phyloP scores from a whole-genome alignment of 768 basidiomycete genomes.

The Phallus indusiatus region DNA sequence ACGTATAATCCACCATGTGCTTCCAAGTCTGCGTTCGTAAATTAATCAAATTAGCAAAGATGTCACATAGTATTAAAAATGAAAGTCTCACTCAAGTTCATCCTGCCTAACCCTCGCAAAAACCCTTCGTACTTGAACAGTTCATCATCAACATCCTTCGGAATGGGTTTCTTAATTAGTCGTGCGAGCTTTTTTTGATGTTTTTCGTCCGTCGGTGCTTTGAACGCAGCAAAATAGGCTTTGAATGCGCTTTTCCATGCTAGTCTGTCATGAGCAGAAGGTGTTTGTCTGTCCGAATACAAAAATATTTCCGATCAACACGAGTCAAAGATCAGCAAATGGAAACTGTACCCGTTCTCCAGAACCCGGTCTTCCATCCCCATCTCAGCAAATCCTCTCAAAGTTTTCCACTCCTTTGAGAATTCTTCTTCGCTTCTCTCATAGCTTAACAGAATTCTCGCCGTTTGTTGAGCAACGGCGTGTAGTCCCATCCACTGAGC shows the following conservation, averaged over 20 bases:
- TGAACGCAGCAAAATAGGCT: constrained; percentile 53
- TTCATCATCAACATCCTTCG: constrained; percentile 40
- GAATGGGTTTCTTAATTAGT: constrained; percentile 37
- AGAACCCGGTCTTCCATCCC: constrained; percentile 64
- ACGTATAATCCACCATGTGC: constrained; percentile 80
- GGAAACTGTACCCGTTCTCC: constrained; percentile 35
- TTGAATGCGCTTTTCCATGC: constrained; percentile 61
- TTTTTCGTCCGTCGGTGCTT: constrained; percentile 36
- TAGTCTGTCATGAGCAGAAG: constrained; percentile 32
- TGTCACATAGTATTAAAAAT: constrained; percentile 8
- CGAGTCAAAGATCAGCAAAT: not conserved
- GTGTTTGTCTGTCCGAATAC: not conserved
- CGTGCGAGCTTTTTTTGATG: constrained; percentile 51
- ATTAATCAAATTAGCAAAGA: not conserved
- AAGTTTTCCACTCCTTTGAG: constrained; percentile 42
- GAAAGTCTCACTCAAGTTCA: constrained; percentile 59
- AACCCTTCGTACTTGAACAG: constrained; percentile 75
- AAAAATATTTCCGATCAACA: no score
- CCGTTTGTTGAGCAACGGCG: constrained; percentile 59
- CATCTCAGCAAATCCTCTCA: constrained; percentile 58
- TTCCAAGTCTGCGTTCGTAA: constrained; percentile 50
- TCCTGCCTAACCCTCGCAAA: constrained; percentile 60
- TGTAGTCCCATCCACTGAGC: constrained; percentile 68
- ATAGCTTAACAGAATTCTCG: constrained; percentile 47
- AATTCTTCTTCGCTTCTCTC: constrained; percentile 35